phyloP scores from a whole-genome alignment of 352 stramenopile genomes.

The Globisporangium paddicum region DNA sequence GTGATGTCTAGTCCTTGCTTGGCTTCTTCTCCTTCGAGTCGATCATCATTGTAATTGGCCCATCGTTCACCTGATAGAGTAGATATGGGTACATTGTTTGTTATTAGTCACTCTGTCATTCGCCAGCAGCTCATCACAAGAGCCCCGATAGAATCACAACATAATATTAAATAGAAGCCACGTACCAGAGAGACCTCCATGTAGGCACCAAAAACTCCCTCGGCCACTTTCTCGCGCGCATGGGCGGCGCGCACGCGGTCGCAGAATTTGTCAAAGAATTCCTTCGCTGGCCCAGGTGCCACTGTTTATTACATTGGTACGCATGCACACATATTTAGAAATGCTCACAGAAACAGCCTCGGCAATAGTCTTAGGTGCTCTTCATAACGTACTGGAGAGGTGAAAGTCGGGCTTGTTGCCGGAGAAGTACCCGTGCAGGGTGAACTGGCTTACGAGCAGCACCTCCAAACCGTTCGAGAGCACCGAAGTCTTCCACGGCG shows the following conservation, averaged over 20 bases:
- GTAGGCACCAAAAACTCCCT: slow-evolving; percentile 78
- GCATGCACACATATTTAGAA: no score
- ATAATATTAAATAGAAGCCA: not conserved
- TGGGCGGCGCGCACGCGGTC: slow-evolving; percentile 56
- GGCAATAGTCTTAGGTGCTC: not conserved
- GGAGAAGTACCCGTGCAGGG: slow-evolving; percentile 68
- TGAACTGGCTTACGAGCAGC: slow-evolving; percentile 87
- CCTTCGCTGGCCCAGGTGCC: slow-evolving; percentile 54
- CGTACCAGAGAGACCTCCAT: slow-evolving; percentile 84
- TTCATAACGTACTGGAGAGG: slow-evolving; percentile 58
- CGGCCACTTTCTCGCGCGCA: slow-evolving; percentile 57
- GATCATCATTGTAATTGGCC: slow-evolving; percentile 79
- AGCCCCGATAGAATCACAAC: not conserved
- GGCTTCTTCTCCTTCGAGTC: slow-evolving; percentile 63
- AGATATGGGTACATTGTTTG: not conserved
- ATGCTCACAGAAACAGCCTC: not conserved
- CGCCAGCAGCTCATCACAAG: not conserved
- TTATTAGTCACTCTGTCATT: not conserved
- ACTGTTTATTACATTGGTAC: slow-evolving; percentile 27
- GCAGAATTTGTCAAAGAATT: slow-evolving; percentile 75
- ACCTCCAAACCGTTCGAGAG: slow-evolving; percentile 65
- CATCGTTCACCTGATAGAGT: slow-evolving; percentile 69
- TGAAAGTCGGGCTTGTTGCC: slow-evolving; percentile 89
- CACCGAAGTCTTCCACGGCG: slow-evolving; percentile 63
- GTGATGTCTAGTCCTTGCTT: slow-evolving; percentile 1